These are phyloP conservation scores for Paratinospora sagittata DNA, from an alignment of 164 flowering plant species.

Conservation along the genomic window DNA sequence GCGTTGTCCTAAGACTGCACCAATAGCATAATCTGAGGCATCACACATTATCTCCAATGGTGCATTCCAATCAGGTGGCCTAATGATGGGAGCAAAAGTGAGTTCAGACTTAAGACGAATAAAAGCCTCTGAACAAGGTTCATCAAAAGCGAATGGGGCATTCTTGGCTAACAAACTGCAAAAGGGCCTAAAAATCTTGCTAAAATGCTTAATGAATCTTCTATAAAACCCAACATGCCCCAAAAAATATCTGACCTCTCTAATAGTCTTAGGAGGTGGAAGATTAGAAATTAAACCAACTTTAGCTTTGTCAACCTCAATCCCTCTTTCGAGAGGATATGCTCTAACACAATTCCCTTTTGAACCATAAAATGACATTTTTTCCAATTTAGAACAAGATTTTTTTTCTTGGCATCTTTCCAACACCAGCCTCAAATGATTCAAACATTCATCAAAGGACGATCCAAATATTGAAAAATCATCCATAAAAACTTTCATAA, in stretches of 20 bases:
- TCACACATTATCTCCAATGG: too few relatives aligned
- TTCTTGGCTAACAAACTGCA: too few relatives aligned
- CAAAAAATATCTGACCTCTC: background rate
- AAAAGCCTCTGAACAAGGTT: too few relatives aligned
- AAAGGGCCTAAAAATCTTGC: background rate
- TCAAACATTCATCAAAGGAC: background rate
- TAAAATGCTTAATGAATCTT: background rate
- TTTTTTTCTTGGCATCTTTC: too few relatives aligned
- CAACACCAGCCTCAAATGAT: background rate
- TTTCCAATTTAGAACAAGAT: too few relatives aligned
- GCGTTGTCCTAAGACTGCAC: too few relatives aligned
- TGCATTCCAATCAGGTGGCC: too few relatives aligned
- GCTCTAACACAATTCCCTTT: background rate
- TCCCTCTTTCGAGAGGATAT: background rate
- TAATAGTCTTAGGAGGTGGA: background rate
- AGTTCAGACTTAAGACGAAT: too few relatives aligned
- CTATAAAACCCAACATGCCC: background rate
- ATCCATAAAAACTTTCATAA: background rate
- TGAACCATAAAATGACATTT: too few relatives aligned
- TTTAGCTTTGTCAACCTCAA: background rate
- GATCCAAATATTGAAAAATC: background rate
- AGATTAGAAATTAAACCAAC: background rate
- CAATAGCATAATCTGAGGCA: too few relatives aligned
- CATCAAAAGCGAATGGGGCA: too few relatives aligned
- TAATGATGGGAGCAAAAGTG: too few relatives aligned